Evolutionary conservation across 208 protist genomes (phyloP).

Genomic region (Acanthamoeba healyi): DNA sequence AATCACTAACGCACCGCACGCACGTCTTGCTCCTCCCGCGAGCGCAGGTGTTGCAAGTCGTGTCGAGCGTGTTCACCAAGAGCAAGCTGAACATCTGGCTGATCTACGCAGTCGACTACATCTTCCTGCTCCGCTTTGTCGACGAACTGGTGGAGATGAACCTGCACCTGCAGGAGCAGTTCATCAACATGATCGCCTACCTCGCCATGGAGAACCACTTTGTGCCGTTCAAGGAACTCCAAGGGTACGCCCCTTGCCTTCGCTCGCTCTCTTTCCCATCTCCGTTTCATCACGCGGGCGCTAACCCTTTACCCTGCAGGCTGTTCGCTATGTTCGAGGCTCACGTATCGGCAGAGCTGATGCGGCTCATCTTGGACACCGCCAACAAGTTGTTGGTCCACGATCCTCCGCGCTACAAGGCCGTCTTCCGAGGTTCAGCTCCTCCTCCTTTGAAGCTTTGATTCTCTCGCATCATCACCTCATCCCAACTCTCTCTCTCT

Average conservation of each 20-base stretch:
- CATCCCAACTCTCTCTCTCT: too few relatives aligned
- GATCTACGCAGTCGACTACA: slow-evolving; percentile 43
- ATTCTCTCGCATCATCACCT: too few relatives aligned
- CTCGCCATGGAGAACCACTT: slow-evolving; percentile 62
- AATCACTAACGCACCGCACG: not conserved
- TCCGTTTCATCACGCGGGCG: not conserved
- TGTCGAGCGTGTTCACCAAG: slow-evolving; percentile 26
- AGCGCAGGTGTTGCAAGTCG: slow-evolving; percentile 33
- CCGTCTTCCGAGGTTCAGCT: slow-evolving; percentile 3
- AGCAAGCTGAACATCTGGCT: slow-evolving; percentile 65
- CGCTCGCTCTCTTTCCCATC: not conserved
- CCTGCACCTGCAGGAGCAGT: slow-evolving; percentile 36
- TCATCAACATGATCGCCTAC: slow-evolving; percentile 42
- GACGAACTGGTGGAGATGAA: slow-evolving; percentile 48
- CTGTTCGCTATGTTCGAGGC: slow-evolving; percentile 32
- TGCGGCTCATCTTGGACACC: not conserved
- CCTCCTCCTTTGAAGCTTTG: not conserved
- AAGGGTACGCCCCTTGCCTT: not conserved
- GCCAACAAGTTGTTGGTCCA: slow-evolving; percentile 10
- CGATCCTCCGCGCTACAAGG: slow-evolving; percentile 14
- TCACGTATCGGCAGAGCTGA: not conserved
- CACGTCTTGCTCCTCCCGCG: not conserved
- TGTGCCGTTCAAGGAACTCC: slow-evolving; percentile 52
- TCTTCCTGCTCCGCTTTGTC: slow-evolving; percentile 70
- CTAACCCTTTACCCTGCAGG: not conserved